These are phyloP conservation scores for Pleurotus citrinopileatus DNA, from an alignment of 768 basidiomycete species.

Conservation along the genomic window DNA sequence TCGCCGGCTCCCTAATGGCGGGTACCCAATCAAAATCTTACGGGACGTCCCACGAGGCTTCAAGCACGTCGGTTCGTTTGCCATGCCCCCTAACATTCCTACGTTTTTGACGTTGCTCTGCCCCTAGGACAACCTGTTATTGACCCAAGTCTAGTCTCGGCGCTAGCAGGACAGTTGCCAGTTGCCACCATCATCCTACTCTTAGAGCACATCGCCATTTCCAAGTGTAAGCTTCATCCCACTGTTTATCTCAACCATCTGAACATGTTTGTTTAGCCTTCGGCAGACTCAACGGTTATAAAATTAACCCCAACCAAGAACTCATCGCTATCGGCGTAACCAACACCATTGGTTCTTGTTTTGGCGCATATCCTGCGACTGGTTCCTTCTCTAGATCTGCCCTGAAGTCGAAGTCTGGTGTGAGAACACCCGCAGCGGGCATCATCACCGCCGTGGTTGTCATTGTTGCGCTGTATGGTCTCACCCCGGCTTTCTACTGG, in stretches of 20 bases:
- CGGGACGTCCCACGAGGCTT: constrained; percentile 83
- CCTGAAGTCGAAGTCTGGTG: constrained; percentile 93
- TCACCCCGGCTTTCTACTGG: constrained; percentile 92
- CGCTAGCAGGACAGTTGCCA: constrained; percentile 74
- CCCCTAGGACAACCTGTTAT: constrained; percentile 28
- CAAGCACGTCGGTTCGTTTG: constrained; percentile 42
- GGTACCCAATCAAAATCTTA: constrained; percentile 83
- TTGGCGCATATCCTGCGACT: constrained; percentile 93
- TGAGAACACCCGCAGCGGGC: constrained; percentile 93
- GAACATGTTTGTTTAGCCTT: constrained; percentile 56
- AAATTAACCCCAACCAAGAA: constrained; percentile 91
- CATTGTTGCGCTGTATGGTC: constrained; percentile 90
- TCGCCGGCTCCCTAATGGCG: constrained; percentile 51
- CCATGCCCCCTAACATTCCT: background rate
- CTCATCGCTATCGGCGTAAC: constrained; percentile 97
- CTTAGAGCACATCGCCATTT: constrained; percentile 95
- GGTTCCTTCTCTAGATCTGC: constrained; percentile 99
- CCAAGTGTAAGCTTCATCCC: constrained; percentile 65
- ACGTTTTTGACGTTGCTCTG: background rate
- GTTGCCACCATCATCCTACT: constrained; percentile 87
- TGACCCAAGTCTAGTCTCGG: constrained; percentile 48
- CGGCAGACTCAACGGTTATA: constrained; percentile 93
- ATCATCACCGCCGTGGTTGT: constrained; percentile 84
- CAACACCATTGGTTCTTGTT: constrained; percentile 86
- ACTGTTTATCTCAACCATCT: background rate